Base-by-base conservation (phyloP, 768 basidiomycete species). In the Leccinellum albellum region DNA sequence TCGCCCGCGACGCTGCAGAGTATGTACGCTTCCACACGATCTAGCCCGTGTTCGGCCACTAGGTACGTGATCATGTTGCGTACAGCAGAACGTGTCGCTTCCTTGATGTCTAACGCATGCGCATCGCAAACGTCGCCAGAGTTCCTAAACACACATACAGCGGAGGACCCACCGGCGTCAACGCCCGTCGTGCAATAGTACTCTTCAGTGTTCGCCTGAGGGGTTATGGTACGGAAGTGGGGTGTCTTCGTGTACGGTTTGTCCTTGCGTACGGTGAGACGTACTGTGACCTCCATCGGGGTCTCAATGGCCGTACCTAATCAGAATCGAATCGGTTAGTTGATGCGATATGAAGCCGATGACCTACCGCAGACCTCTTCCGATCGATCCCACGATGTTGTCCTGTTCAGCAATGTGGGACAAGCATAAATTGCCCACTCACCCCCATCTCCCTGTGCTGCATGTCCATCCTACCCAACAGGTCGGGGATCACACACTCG, bases 371-470 rank as follows among this genome's bases (percentile, higher is more conserved):
- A 84, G 44, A 85, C 82, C 75, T 85, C 84, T 85, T 50, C 33
- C 48, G 33, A 42, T 26, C 15, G 21, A 23, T 14, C 17, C 23
- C 37, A 21, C 7, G n/a, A 1, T 0, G 17, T 37, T 6, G 23
- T 31, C n/a, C 29, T 35, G 10, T 48, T 51, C 17, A 61, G 50
- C 21, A 50, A 54, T 3, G 5, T 29, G 42, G 6, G 23, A 10
- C 37, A 3, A 40, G 33, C 23, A 67, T 28, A 8, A 14, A 3
- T 21, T n/a, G 2, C 0, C 28, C 31, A 35, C 79, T 56, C 55
- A 82, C 84, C 85, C 67, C 85, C 85, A 63, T 85, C 85, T 7
- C 85, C 85, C 70, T 85, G 85, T 10, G 80, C 83, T 4, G 84
- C 85, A 66, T 86, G 85, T 5, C 85, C 85, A 57, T 86, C 85